Evolutionary conservation across 192 early-diverging fungal genomes (phyloP).

Genomic region (Entrophospora sp.): DNA sequence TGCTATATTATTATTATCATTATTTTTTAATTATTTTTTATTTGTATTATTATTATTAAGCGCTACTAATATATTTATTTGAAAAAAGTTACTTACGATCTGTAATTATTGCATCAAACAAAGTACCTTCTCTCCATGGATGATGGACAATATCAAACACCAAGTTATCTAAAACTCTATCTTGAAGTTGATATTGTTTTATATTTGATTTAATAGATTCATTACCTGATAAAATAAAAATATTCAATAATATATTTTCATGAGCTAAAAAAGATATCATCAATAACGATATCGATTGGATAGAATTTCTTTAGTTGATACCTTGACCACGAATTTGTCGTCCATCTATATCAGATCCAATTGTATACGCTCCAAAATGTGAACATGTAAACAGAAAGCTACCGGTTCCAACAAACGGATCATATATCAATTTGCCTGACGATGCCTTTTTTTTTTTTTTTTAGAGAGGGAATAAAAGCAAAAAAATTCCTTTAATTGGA

Average conservation of each 20-base stretch:
- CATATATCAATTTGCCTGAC: slow-evolving; percentile 73
- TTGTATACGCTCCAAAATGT: slow-evolving; percentile 83
- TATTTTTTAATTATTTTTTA: neutral
- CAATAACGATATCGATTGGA: too few relatives aligned
- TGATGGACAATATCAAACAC: slow-evolving; percentile 83
- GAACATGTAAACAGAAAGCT: slow-evolving; percentile 89
- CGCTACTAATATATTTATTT: neutral
- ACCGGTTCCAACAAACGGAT: slow-evolving; percentile 97
- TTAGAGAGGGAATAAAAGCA: neutral
- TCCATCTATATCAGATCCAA: slow-evolving; percentile 97
- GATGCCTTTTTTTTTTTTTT: slow-evolving; percentile 43
- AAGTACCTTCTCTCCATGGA: slow-evolving; percentile 59
- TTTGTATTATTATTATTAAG: neutral
- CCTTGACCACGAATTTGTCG: slow-evolving; percentile 91
- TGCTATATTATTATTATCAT: slow-evolving; percentile 32
- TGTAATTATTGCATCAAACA: slow-evolving; percentile 89
- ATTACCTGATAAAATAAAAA: neutral
- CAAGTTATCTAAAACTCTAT: slow-evolving; percentile 68
- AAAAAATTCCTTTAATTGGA: too few relatives aligned
- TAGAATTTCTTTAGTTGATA: slow-evolving; percentile 11
- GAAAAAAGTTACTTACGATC: slow-evolving; percentile 44
- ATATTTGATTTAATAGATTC: slow-evolving; percentile 62
- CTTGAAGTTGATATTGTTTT: slow-evolving; percentile 69
- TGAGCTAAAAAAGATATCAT: neutral
- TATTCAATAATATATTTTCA: neutral